Conservation (phyloP, 352 stramenopile genomes). For the Peronosclerospora sorghi region DNA sequence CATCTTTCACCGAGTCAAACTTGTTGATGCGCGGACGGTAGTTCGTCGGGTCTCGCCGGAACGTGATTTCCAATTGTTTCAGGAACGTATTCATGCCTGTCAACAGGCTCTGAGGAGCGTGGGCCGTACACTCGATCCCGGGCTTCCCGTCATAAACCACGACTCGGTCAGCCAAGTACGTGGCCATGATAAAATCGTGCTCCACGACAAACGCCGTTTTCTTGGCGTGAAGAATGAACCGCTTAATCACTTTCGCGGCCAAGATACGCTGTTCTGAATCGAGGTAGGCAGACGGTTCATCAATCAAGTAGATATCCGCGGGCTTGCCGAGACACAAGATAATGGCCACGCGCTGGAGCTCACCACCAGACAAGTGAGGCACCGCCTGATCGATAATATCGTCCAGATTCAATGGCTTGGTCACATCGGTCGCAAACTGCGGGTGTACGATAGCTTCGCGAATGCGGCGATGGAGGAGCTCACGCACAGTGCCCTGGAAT, state of each 20-base stretch:
- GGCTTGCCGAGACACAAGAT: slow-evolving; percentile 96
- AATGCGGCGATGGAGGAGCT: slow-evolving; percentile 97
- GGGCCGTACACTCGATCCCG: slow-evolving; percentile 95
- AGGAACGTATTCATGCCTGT: slow-evolving; percentile 99
- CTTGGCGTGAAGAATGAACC: slow-evolving; percentile 99
- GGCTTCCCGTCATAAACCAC: slow-evolving; percentile 93
- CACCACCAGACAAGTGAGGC: slow-evolving; percentile 96
- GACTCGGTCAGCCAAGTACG: slow-evolving; percentile 96
- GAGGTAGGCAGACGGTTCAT: slow-evolving; percentile 98
- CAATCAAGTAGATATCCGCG: slow-evolving; percentile 99
- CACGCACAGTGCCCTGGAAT: slow-evolving; percentile 92
- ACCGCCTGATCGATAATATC: slow-evolving; percentile 98
- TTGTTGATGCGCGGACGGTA: slow-evolving; percentile 97
- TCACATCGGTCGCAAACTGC: slow-evolving; percentile 98
- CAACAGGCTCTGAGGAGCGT: slow-evolving; percentile 90
- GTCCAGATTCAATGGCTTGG: slow-evolving; percentile 96
- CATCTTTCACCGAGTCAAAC: slow-evolving; percentile 93
- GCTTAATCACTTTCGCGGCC: slow-evolving; percentile 98
- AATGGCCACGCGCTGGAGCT: slow-evolving; percentile 98
- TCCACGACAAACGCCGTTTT: slow-evolving; percentile 99
- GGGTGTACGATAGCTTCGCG: slow-evolving; percentile 96
- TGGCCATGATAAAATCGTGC: slow-evolving; percentile 99
- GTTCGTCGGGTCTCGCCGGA: slow-evolving; percentile 98
- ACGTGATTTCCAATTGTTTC: slow-evolving; percentile 98
- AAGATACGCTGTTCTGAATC: slow-evolving; percentile 99